Conservation (phyloP, 2,329 filamentous ascomycete genomes). For the Trichoderma simmonsii region DNA sequence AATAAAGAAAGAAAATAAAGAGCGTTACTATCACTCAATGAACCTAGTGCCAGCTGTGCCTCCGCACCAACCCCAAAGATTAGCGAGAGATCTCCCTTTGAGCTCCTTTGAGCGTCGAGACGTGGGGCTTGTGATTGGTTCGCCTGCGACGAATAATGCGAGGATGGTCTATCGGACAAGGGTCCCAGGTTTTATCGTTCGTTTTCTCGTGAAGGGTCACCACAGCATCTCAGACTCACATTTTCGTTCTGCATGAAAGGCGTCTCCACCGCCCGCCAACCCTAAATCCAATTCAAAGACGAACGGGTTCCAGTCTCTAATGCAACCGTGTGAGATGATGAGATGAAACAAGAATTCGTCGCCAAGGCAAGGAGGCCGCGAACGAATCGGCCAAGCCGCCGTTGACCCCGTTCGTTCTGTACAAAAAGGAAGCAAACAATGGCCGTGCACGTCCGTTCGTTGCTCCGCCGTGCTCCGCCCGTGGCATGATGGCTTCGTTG, state of each 20-base stretch:
- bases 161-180: conserved; percentile 6
- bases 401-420: conserved; percentile 10
- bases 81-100: conserved; percentile 24
- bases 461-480: conserved; percentile 9
- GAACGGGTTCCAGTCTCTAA: not conserved
- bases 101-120: not conserved
- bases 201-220: conserved; percentile 1
- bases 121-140: conserved; percentile 17
- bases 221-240: conserved; percentile 1
- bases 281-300: not conserved
- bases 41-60: conserved; percentile 6
- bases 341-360: conserved; percentile 11
- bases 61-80: conserved; percentile 18
- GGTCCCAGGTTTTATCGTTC: not conserved
- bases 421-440: conserved; percentile 13
- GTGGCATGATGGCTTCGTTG: not conserved
- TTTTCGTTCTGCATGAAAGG: conserved; percentile 5
- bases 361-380: conserved; percentile 7
- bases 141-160: conserved; percentile 10
- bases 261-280: not conserved
- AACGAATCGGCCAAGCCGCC: conserved; percentile 12
- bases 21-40: not conserved
- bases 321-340: not conserved
- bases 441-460: conserved; percentile 1
- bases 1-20: not conserved